Evolutionary conservation across 2,329 filamentous ascomycete genomes (phyloP), one percentile per base, ranked within the genome.

Genomic region (Aspergillus sclerotialis): DNA sequence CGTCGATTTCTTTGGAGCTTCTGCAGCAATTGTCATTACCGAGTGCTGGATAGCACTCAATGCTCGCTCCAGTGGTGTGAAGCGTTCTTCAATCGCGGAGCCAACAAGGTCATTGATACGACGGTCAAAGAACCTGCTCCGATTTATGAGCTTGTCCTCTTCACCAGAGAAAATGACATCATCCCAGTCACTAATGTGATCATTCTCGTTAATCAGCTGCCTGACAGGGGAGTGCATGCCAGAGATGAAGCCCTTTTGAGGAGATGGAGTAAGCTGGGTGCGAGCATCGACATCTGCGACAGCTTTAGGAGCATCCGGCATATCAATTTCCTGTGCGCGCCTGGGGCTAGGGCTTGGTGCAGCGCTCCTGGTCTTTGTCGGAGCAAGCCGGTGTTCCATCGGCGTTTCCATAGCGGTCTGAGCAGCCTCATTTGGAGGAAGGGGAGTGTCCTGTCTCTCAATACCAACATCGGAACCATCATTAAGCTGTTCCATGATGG

Each of bases 131-230:
- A 94, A 96, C 30, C 78, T 76, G 43, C 84, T 85, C 30, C 88
- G 79, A 34, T 80, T 79, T 44, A 84, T 78, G 36, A 96, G 69
- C 61, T 94, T 94, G 32, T 79, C 76, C 38, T 93, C 86, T 51
- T 93, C 85, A 21, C 82, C 80, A 12, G 86, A 84, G 7, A 83
- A 82, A 42, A 95, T 80, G 30, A 82, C 78, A 53, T 83, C 83
- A 52, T 94, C 88, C 92, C 92, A 98, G 58, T 96, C 90, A 55
- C 89, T 95, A 39, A 80, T 75, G 15, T 82, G 79, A 11, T 81
- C 68, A 21, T 63, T 61, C 15, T 71, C 72, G 39, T 72, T 74
- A 48, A 81, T 78, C 35, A 86, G 69, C 35, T 76, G 75, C 40
- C 77, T 75, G 18, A 87, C 65, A 33, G 73, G 70, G 14, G 75